Evolutionary conservation across 805 yeast species (phyloP).

Genomic region (Kuraishia floccosa): DNA sequence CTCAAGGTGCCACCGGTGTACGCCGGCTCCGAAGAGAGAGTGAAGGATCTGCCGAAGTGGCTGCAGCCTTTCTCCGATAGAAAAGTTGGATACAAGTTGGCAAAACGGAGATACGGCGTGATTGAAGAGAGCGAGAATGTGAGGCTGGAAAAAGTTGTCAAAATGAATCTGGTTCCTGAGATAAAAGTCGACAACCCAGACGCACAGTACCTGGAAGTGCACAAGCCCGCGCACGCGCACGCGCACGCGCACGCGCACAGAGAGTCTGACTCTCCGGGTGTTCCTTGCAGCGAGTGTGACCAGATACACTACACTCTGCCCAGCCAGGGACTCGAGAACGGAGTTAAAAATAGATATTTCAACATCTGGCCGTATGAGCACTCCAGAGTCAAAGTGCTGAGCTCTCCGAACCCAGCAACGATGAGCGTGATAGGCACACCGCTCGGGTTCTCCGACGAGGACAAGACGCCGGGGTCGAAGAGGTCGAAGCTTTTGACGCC

Average conservation of each 20-base stretch:
- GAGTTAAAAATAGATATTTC: conserved; percentile 75
- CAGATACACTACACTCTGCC: background rate
- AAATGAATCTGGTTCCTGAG: too few relatives aligned
- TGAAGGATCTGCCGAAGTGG: conserved; percentile 5
- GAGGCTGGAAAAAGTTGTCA: conserved; percentile 22
- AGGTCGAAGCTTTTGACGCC: background rate
- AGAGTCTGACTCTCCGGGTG: background rate
- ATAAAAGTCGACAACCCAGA: too few relatives aligned
- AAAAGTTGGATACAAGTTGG: conserved; percentile 13
- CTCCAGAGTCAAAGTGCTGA: conserved; percentile 47
- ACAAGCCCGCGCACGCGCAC: too few relatives aligned
- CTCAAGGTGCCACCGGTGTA: background rate
- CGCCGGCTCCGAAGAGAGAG: conserved; percentile 4
- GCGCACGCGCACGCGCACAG: too few relatives aligned
- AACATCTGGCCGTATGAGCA: conserved; percentile 85
- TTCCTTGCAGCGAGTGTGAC: background rate
- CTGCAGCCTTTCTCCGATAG: conserved; percentile 3
- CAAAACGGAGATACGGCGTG: conserved; percentile 21
- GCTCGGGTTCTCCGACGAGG: too few relatives aligned
- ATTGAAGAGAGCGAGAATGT: conserved; percentile 26
- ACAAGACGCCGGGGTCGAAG: too few relatives aligned
- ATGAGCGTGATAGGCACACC: background rate
- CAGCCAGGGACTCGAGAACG: conserved; percentile 70
- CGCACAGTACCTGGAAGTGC: too few relatives aligned
- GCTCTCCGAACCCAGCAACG: background rate